Percentiles rank a stretch among this genome's conserved stretches.
Evolutionary conservation across 1,139 yeast species (phyloP).

Genomic region (Kodamaea arcana): DNA sequence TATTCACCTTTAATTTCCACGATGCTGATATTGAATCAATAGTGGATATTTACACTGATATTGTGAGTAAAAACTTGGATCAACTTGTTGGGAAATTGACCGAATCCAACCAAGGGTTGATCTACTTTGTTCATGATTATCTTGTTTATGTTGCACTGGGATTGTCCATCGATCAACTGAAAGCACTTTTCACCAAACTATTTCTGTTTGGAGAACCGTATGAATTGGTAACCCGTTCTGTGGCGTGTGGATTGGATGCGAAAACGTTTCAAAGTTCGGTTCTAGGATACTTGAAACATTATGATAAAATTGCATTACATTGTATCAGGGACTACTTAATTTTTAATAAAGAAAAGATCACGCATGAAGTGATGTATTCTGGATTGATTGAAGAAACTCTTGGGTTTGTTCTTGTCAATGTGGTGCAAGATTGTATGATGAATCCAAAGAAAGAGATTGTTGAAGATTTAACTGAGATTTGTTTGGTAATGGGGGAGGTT

Average conservation of each 20-base stretch:
- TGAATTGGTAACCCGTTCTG: neutral
- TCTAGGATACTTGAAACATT: neutral
- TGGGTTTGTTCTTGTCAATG: constrained; percentile 1
- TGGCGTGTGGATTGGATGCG: constrained; percentile 9
- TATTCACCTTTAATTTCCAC: constrained; percentile 2
- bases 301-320: constrained; percentile 4
- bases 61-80: constrained; percentile 1
- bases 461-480: constrained; percentile 6
- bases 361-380: neutral
- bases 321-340: constrained; percentile 10
- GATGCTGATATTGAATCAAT: neutral
- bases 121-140: constrained; percentile 6
- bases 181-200: neutral
- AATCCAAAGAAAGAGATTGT: neutral
- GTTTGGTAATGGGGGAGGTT: constrained; percentile 6
- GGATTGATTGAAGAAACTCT: neutral
- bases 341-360: constrained; percentile 5
- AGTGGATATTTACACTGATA: neutral
- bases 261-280: constrained; percentile 5
- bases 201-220: neutral
- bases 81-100: neutral
- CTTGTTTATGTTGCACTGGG: constrained; percentile 2
- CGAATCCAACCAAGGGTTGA: neutral
- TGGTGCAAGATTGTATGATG: neutral
- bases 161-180: neutral